Percentiles rank a stretch among this genome's conserved stretches.
Evolutionary conservation across 2,329 filamentous ascomycete genomes (phyloP).

Genomic region (Cyphellophora europaea): DNA sequence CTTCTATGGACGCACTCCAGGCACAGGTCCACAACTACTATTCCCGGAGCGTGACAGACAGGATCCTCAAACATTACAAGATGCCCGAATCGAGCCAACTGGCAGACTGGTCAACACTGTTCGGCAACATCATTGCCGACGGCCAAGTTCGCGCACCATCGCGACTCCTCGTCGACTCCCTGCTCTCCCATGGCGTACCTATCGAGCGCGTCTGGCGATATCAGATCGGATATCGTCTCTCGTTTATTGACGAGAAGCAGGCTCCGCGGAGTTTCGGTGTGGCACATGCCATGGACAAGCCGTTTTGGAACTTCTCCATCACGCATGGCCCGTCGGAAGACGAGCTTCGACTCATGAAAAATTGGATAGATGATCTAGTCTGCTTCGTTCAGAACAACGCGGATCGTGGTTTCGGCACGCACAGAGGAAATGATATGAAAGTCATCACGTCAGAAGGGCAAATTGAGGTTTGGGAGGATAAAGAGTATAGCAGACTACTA

Average conservation of each 20-base stretch:
- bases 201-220: conserved; percentile 12
- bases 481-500: too few species aligned
- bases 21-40: conserved; percentile 37
- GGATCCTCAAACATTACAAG: conserved; percentile 27
- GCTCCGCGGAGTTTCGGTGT: conserved; percentile 13
- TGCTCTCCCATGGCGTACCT: too few species aligned
- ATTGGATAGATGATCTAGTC: too few species aligned
- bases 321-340: too few species aligned
- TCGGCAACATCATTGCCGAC: conserved; percentile 32
- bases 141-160: conserved; percentile 29
- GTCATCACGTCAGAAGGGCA: too few species aligned
- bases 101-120: conserved; percentile 27
- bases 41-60: conserved; percentile 27
- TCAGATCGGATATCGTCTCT: conserved; percentile 17
- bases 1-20: conserved; percentile 26
- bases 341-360: too few species aligned
- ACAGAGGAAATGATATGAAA: too few species aligned
- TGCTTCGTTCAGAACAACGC: too few species aligned
- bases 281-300: conserved; percentile 16
- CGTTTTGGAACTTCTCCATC: too few species aligned
- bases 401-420: too few species aligned
- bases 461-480: too few species aligned
- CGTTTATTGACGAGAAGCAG: conserved; percentile 14
- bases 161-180: conserved; percentile 15
- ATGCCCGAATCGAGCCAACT: conserved; percentile 20